Percentiles rank a stretch among this genome's conserved stretches.
Conservation (phyloP, 441 rosid genomes). For the Rhodomyrtus psidioides region DNA sequence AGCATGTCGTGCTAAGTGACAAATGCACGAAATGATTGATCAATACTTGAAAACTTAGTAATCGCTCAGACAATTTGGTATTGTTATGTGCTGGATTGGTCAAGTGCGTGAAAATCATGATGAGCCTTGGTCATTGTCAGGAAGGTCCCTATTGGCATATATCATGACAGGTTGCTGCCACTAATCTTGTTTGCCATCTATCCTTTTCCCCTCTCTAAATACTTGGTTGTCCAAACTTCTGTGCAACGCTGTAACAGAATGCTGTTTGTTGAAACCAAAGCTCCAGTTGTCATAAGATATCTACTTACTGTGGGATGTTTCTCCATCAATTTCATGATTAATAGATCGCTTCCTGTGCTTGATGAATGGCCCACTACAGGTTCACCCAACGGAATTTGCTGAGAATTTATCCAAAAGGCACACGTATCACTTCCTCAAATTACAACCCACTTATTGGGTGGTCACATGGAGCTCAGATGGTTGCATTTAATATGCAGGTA, state of each 20-base stretch:
- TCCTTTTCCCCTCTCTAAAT: neutral
- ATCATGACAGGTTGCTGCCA: neutral
- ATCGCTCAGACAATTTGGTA: neutral
- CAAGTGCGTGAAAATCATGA: neutral
- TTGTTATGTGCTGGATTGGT: neutral
- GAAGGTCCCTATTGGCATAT: neutral
- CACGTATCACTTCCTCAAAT: constrained; percentile 2
- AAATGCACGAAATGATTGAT: neutral
- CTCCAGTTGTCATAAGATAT: neutral
- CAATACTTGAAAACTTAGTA: neutral
- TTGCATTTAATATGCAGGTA: constrained; percentile 8
- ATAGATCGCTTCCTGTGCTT: neutral
- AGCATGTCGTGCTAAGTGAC: neutral
- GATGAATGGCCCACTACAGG: neutral
- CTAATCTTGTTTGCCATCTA: neutral
- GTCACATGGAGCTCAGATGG: constrained; percentile 7
- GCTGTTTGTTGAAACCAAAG: neutral
- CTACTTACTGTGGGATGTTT: neutral
- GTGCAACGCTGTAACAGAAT: neutral
- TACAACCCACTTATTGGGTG: constrained; percentile 4
- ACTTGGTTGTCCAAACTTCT: neutral
- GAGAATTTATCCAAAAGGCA: constrained; percentile 4
- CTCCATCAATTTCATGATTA: neutral
- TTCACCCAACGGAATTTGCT: constrained; percentile 1
- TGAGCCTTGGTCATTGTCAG: neutral